Conservation (phyloP, 148 eudicot species). For the Rhododendron molle region DNA sequence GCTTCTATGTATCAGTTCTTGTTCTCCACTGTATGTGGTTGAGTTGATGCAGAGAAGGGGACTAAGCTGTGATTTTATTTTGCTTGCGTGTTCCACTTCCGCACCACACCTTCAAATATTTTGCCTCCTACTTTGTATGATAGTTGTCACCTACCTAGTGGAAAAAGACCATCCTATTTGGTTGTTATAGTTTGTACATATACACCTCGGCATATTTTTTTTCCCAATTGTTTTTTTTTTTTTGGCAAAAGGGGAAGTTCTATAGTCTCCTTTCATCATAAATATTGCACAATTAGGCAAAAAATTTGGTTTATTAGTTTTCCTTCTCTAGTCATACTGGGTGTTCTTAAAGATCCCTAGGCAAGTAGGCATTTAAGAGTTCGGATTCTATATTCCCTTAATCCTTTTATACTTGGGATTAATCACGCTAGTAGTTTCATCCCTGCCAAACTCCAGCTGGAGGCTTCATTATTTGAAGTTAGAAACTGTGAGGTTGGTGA, state of each 20-base stretch:
- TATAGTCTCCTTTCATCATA: neutral
- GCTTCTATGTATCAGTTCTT: neutral
- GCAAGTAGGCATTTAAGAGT: neutral
- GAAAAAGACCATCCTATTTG: neutral
- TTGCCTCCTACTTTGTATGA: neutral
- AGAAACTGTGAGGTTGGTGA: neutral
- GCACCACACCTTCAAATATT: neutral
- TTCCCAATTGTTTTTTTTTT: neutral
- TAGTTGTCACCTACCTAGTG: neutral
- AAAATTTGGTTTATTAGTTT: neutral
- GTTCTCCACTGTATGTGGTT: neutral
- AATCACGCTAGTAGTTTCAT: neutral
- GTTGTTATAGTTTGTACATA: neutral
- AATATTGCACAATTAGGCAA: neutral
- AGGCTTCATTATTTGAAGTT: neutral
- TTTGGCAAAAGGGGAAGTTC: neutral
- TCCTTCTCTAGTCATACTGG: neutral
- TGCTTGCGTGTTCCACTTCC: neutral
- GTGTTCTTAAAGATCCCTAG: neutral
- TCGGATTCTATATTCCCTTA: neutral
- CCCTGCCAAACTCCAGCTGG: neutral
- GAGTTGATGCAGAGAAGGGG: neutral
- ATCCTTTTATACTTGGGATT: neutral
- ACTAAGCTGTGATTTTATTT: neutral
- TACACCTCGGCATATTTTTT: neutral